phyloP scores from a whole-genome alignment of 495 filamentous ascomycete genomes.

The Elasticomyces elasticus region DNA sequence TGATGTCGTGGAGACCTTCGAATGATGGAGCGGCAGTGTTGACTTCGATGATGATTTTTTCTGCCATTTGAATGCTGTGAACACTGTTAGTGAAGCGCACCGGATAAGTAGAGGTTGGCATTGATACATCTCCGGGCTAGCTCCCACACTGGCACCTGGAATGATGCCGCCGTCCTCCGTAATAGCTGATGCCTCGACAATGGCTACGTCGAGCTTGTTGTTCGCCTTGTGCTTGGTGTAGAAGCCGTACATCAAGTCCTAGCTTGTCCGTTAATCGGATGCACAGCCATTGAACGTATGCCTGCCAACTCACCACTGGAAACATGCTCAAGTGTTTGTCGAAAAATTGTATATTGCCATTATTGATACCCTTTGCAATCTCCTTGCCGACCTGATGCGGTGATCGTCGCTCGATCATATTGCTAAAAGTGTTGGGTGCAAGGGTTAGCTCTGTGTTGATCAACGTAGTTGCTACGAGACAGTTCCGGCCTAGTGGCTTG shows the following conservation, averaged over 20 bases:
- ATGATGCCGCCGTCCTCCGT: slow-evolving; percentile 90
- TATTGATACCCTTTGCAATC: slow-evolving; percentile 85
- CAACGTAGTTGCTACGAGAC: no score
- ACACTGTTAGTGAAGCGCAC: neutral
- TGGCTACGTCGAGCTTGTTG: slow-evolving; percentile 69
- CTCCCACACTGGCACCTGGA: slow-evolving; percentile 77
- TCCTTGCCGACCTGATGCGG: slow-evolving; percentile 90
- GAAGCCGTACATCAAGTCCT: slow-evolving; percentile 69
- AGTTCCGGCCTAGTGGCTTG: no score
- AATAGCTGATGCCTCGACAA: slow-evolving; percentile 81
- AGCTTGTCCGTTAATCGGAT: neutral
- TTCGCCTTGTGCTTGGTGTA: slow-evolving; percentile 67
- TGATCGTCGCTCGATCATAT: slow-evolving; percentile 80
- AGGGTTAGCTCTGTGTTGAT: no score
- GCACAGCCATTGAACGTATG: neutral
- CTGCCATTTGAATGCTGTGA: slow-evolving; percentile 7
- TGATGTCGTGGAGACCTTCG: slow-evolving; percentile 86
- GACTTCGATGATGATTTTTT: slow-evolving; percentile 75
- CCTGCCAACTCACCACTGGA: slow-evolving; percentile 39
- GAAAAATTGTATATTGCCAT: slow-evolving; percentile 81
- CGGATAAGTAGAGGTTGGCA: neutral
- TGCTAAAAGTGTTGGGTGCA: no score
- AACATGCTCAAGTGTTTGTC: slow-evolving; percentile 94
- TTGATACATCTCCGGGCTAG: slow-evolving; percentile 58
- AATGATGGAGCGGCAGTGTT: slow-evolving; percentile 80